Evolutionary conservation across 495 filamentous ascomycete genomes (phyloP).

Genomic region (Aspergillus cavernicola): DNA sequence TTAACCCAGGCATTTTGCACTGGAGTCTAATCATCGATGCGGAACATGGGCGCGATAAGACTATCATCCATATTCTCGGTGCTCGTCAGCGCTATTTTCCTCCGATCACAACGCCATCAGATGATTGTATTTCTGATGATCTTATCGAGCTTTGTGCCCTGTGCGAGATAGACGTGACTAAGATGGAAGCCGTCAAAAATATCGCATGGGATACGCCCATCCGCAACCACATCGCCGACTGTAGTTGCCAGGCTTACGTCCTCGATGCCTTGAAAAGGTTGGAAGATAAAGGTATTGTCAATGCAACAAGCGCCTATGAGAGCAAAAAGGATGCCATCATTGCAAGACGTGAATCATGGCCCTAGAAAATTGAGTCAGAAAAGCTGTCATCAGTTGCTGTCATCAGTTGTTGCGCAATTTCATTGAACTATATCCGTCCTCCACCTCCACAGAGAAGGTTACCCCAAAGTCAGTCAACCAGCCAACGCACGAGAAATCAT

Average conservation of each 20-base stretch:
- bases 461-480: constrained; percentile 26
- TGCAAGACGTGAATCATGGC: neutral
- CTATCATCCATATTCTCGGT: neutral
- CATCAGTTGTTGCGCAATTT: neutral
- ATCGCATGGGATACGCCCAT: neutral
- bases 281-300: neutral
- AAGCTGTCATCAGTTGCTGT: neutral
- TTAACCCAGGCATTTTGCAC: neutral
- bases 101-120: neutral
- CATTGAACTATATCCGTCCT: neutral
- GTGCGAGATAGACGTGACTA: neutral
- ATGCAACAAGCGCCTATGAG: neutral
- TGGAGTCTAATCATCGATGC: neutral
- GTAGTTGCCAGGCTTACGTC: neutral
- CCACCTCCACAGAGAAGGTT: neutral
- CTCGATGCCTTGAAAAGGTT: neutral
- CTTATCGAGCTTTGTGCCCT: neutral
- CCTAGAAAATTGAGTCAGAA: neutral
- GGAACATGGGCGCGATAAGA: neutral
- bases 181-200: neutral
- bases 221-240: neutral
- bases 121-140: neutral
- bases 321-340: neutral
- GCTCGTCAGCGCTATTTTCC: neutral
- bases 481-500: constrained; percentile 24